Base-by-base conservation (phyloP, 495 filamentous ascomycete genomes). In the Annulohypoxylon moriforme region DNA sequence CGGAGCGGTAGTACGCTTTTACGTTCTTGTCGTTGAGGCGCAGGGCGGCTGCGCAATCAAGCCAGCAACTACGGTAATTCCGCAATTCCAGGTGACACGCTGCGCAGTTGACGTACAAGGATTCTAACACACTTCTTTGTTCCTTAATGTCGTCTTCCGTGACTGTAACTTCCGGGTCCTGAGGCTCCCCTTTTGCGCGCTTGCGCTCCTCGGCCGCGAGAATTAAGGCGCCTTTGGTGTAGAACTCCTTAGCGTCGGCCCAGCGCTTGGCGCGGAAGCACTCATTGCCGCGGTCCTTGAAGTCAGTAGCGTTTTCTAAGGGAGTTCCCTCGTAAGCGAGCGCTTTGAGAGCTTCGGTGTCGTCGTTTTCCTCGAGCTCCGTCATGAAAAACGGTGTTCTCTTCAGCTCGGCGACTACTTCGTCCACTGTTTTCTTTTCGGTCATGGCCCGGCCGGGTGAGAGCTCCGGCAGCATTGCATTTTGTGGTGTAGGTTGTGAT, bases 321-420 rank as follows among this genome's bases (percentile, higher is more conserved):
- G 92, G 88, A 0, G 93, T 94, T 46, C 96, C 96, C 78, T 99
- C 96, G 73, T 97, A 97, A 33, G 93, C 92, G 11, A 99, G 82
- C 1, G 96, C 96, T 69, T 91, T 90, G 33, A 99, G 80, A 0
- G 96, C 96, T 73, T 97, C 93, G 7, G 97, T 84, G 66, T 91
- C 88, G 47, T 89, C 77, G 76, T 97, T 97, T 67, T 94, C 90
- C 68, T 93, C 92, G 10, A 98, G 87, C 68, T 90, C 87, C 5
- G 93, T 98, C 96, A 99, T 99, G 83, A 99, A 99, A 29, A 99
- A 84, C 5, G 96, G 96, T 11, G 88, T 89, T 72, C 89, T 88
- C 76, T 94, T 94, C 79, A 97, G 84, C 71, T 94, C 90, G 24
- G 85, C 83, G 22, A 92, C 77, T 11, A 96, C 82, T 68, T 96